Percentiles rank a stretch among this genome's conserved stretches.
These are phyloP conservation scores for Plantago lanceolata DNA, from an alignment of 305 asterid species.

Conservation along the genomic window DNA sequence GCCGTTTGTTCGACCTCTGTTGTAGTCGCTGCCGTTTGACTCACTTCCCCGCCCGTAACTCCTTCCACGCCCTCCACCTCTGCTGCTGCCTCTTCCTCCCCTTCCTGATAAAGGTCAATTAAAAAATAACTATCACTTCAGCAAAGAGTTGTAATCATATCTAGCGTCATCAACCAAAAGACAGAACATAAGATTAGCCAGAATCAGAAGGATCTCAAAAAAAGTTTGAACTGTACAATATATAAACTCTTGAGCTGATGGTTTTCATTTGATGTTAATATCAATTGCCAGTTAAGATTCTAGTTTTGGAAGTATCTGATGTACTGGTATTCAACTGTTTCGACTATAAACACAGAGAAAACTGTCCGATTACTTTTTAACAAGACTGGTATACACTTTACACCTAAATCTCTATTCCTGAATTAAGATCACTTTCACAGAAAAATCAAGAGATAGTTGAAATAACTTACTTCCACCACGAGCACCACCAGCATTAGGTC, in stretches of 20 bases:
- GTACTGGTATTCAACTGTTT: no score
- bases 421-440: background rate
- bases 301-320: background rate
- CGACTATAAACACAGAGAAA: no score
- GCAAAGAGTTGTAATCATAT: background rate
- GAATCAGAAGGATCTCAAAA: background rate
- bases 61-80: conserved; percentile 61
- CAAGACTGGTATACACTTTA: background rate
- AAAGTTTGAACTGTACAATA: background rate
- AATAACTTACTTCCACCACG: conserved; percentile 71
- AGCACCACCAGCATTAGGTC: conserved; percentile 45
- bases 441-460: background rate
- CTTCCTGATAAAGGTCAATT: conserved; percentile 38
- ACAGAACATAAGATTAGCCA: background rate
- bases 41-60: conserved; percentile 42
- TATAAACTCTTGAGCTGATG: background rate
- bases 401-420: background rate
- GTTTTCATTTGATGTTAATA: background rate
- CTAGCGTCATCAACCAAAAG: background rate
- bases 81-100: conserved; percentile 62
- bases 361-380: background rate
- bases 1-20: conserved; percentile 33
- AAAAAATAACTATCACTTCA: conserved; percentile 14
- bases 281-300: background rate
- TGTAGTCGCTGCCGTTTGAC: conserved; percentile 24